Evolutionary conservation across 2,329 filamentous ascomycete species (phyloP).

Genomic region (Diplodia intermedia): DNA sequence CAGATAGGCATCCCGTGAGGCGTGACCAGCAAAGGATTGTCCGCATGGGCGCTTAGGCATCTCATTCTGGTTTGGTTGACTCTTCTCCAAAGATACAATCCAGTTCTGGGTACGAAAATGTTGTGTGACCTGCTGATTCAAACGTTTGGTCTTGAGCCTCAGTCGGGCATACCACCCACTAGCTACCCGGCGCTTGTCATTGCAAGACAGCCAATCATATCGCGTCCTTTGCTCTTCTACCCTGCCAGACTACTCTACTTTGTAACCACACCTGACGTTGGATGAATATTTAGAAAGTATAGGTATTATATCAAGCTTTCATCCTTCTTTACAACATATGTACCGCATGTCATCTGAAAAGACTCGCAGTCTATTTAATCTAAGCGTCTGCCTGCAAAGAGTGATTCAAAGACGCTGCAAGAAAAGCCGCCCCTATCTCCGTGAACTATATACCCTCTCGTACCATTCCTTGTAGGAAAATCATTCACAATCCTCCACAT

Average conservation of each 20-base stretch:
- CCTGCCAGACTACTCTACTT: no score
- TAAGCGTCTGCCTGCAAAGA: not conserved
- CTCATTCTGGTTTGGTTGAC: not conserved
- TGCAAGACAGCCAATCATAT: no score
- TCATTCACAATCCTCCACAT: no score
- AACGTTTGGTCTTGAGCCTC: not conserved
- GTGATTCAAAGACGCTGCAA: not conserved
- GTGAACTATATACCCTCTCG: not conserved
- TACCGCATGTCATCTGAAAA: not conserved
- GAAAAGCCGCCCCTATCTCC: not conserved
- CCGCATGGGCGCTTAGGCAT: not conserved
- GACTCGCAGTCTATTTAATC: not conserved
- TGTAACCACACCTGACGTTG: no score
- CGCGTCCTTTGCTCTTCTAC: no score
- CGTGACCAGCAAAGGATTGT: constrained; percentile 1
- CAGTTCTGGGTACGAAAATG: not conserved
- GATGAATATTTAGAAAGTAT: no score
- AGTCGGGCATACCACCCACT: not conserved
- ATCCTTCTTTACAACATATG: not conserved
- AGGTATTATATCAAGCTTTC: no score
- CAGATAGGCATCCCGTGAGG: not conserved
- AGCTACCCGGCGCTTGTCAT: not conserved
- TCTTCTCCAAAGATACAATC: not conserved
- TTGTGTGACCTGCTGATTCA: not conserved
- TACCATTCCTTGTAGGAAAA: not conserved